These are phyloP conservation scores for Monilinia polystroma DNA, from an alignment of 2,329 filamentous ascomycete species.

Conservation along the genomic window DNA sequence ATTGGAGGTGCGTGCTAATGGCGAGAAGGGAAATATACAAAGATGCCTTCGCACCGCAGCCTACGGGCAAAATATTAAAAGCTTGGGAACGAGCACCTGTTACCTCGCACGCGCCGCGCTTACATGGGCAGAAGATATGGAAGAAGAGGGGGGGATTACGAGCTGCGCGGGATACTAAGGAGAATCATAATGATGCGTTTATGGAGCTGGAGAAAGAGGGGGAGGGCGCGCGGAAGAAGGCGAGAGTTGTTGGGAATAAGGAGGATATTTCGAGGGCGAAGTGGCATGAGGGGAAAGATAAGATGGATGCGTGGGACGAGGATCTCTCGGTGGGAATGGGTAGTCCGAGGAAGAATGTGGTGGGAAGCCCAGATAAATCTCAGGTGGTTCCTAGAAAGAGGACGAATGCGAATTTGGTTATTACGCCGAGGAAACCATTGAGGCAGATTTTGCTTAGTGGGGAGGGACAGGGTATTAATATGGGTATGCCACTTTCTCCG, in stretches of 20 bases:
- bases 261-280: slow-evolving; percentile 39
- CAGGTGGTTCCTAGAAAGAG: slow-evolving; percentile 36
- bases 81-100: slow-evolving; percentile 40
- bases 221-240: slow-evolving; percentile 41
- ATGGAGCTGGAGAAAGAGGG: slow-evolving; percentile 42
- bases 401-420: slow-evolving; percentile 39
- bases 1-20: neutral
- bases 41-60: slow-evolving; percentile 36
- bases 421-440: slow-evolving; percentile 38
- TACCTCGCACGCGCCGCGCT: slow-evolving; percentile 37
- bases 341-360: slow-evolving; percentile 28
- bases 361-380: slow-evolving; percentile 10
- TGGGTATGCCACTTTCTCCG: neutral
- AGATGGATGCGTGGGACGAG: slow-evolving; percentile 3
- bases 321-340: slow-evolving; percentile 17
- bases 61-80: slow-evolving; percentile 26
- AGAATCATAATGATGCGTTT: slow-evolving; percentile 31
- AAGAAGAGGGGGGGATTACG: slow-evolving; percentile 32
- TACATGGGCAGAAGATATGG: slow-evolving; percentile 40
- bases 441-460: slow-evolving; percentile 26
- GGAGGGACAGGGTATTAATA: slow-evolving; percentile 1
- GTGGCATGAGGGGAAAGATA: slow-evolving; percentile 34
- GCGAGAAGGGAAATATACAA: slow-evolving; percentile 35
- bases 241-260: slow-evolving; percentile 35
- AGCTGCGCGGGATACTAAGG: slow-evolving; percentile 28